phyloP scores from a whole-genome alignment of 768 basidiomycete species.

The Tremella mesenterica region DNA sequence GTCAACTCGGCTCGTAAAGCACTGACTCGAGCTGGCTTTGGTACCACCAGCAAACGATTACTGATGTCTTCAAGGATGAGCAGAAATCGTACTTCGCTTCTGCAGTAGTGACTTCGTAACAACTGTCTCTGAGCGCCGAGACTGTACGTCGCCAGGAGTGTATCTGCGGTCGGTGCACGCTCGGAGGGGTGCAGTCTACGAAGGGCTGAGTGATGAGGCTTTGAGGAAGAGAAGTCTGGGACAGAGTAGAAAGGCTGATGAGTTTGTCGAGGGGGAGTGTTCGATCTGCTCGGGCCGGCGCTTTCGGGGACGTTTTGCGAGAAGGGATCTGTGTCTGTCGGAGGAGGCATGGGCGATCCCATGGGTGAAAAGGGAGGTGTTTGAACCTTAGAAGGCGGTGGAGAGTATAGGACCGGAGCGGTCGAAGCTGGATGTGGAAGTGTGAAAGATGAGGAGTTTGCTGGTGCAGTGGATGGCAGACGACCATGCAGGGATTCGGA shows the following conservation, averaged over 20 bases:
- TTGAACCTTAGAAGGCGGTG: constrained; percentile 9
- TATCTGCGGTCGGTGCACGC: constrained; percentile 42
- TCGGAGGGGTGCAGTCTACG: constrained; percentile 21
- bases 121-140: constrained; percentile 59
- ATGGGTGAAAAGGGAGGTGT: constrained; percentile 2
- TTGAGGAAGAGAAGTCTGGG: constrained; percentile 26
- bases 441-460: not conserved
- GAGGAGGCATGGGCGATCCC: constrained; percentile 2
- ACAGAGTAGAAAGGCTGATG: constrained; percentile 38
- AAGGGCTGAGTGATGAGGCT: constrained; percentile 6
- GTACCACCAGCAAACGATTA: constrained; percentile 81
- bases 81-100: constrained; percentile 85
- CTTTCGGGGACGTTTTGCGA: constrained; percentile 11
- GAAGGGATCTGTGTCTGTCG: constrained; percentile 33
- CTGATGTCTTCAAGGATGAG: constrained; percentile 84
- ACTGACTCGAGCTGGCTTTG: constrained; percentile 86
- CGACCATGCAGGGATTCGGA: not conserved
- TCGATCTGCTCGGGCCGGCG: constrained; percentile 1
- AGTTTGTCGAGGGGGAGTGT: constrained; percentile 1
- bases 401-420: constrained; percentile 15
- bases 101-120: constrained; percentile 75
- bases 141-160: constrained; percentile 62
- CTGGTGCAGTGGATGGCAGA: constrained; percentile 1
- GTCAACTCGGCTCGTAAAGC: constrained; percentile 95
- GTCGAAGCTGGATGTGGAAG: constrained; percentile 15